Base-by-base conservation (phyloP, 2,329 filamentous ascomycete species). In the Aspergillus sp. region DNA sequence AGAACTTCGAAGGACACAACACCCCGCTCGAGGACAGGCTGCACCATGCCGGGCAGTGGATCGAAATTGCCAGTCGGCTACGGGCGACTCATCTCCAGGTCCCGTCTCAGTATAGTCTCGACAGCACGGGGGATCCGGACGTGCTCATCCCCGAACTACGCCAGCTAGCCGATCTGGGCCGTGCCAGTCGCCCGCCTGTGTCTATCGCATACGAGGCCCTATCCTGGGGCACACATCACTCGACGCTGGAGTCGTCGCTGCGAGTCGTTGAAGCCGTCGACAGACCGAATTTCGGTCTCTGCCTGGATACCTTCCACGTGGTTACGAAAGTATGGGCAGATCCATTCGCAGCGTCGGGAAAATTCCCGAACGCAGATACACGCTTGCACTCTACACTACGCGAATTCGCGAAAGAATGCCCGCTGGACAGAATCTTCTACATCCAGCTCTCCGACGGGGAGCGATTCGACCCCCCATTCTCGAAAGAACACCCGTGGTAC, bases 251-350 rank as follows among this genome's bases (percentile, higher is more conserved):
- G 24, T 39, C 43, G 2, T 46, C 53, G 0, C 30, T 61, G 11
- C 24, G 44, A 1, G 33, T 57, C 2, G 45, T 51, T 0, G 20
- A 49, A 4, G 29, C 37, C 0, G 58, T 61, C 1, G 29, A 54
- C 16, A 42, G 57, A 3, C 16, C 39, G 0, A 62, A 62, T 30
- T 63, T 62, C 28, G 57, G 58, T 0, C 37, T 60, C 0, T 62
- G 59, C 29, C 41, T 61, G 5, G 58, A 62, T 33, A 59, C 38
- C 0, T 63, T 60, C 35, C 60, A 62, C 30, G 40, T 55, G 10
- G 29, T 44, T 7, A 53, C 49, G 0, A 49, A 49, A 25, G 15
- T 61, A 5, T 62, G 56, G 57, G 58, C 41, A 1, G 51, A 53
- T 37, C 43, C 50, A 2, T 43, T 43, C 13, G 31, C 39, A 2